Evolutionary conservation across 208 protist species (phyloP).

Genomic region (Acanthamoeba sp.): DNA sequence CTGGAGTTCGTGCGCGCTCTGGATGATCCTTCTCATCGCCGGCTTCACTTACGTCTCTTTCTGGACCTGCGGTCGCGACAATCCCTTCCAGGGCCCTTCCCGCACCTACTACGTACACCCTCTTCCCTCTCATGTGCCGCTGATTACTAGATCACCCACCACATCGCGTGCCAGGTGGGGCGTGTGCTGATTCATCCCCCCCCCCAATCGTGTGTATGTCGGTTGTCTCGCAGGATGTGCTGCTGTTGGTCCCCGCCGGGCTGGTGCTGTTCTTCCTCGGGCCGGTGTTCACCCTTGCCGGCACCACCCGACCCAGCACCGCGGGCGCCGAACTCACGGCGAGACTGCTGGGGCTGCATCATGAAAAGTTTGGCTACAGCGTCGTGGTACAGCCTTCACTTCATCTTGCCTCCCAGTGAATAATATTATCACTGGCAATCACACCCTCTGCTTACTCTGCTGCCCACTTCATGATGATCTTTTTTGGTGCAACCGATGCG

Average conservation of each 20-base stretch:
- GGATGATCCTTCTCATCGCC: constrained; percentile 1
- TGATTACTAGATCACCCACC: neutral
- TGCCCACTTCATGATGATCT: too few relatives aligned
- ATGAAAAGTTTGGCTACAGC: neutral
- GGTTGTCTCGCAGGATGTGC: constrained; percentile 34
- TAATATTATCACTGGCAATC: too few relatives aligned
- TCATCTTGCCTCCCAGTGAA: too few relatives aligned
- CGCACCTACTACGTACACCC: constrained; percentile 51
- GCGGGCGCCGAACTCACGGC: constrained; percentile 48
- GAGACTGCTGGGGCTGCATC: neutral
- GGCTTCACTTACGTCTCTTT: constrained; percentile 74
- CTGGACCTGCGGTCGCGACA: constrained; percentile 72
- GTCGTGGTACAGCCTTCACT: neutral
- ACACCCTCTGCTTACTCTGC: too few relatives aligned
- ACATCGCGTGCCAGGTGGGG: neutral
- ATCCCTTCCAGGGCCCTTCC: constrained; percentile 57
- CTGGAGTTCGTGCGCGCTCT: constrained; percentile 56
- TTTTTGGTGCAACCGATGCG: too few relatives aligned
- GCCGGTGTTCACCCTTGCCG: constrained; percentile 50
- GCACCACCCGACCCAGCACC: neutral
- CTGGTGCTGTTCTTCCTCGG: constrained; percentile 35
- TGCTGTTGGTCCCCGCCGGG: constrained; percentile 21
- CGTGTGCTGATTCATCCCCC: too few relatives aligned
- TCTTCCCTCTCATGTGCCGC: neutral
- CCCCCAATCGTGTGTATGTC: neutral